Base-by-base conservation (phyloP, 2,329 filamentous ascomycete species). In the Esteya vermicola region DNA sequence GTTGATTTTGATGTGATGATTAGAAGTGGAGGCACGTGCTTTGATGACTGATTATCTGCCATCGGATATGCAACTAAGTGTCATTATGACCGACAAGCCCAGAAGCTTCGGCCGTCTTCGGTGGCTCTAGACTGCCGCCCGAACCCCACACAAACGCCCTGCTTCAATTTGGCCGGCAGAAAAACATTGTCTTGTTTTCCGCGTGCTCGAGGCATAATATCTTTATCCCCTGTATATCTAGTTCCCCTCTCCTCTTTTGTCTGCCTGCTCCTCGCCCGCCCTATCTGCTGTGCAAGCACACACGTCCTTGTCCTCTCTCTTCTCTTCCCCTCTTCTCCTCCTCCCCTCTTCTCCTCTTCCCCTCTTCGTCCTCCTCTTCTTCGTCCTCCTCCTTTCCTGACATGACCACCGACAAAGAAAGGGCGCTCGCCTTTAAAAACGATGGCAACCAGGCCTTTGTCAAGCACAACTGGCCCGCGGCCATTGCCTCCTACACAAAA, bases 381-480 rank as follows among this genome's bases (percentile, higher is more conserved):
- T 25, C 18, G 28, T 23, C 30, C 18, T 7, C 12, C 21, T 14
- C 13, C 16, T 21, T 21, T 13, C 12, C 35, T 13, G n/a, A 37
- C 25, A 57, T 57, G 55, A 43, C 55, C 19, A 51, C 52, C 8
- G 45, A 51, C n/a, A 48, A 62, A 52, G 78, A 83, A 57, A 76
- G 83, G 59, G 89, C 89, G 39, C 72, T 78, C 50, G 81, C 80
- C 55, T 68, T 93, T 51, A 98, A 98, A 67, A 81, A 93, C 60
- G 74, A 93, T 61, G 91, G 91, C 57, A 98, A 98, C 63, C 83
- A 88, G 55, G 86, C 86, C 39, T 96, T 96, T 62, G 76, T 78
- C 42, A 68, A 77, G 25, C 85, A 94, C 54, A 82, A 96, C 65
- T 98, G 84, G 82, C 74, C 72, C 10, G 65, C 70, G 4, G 91